These are phyloP conservation scores for Phlyctochytrium arcticum DNA, from an alignment of 192 early-diverging fungal species.

Conservation along the genomic window DNA sequence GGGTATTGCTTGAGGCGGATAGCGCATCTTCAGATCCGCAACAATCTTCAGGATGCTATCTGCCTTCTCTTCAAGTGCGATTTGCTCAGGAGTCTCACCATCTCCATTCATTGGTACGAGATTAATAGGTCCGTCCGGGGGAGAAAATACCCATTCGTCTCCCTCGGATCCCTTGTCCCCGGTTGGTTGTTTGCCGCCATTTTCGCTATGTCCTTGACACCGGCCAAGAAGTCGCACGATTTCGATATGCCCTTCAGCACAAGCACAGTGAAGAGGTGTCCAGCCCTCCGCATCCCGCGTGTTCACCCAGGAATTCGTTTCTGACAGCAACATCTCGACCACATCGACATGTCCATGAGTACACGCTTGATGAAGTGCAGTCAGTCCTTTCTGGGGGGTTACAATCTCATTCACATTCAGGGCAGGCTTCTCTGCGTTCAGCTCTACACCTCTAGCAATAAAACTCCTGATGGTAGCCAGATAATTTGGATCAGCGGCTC, in stretches of 20 bases:
- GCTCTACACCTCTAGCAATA: too few species aligned
- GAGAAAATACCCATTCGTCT: conserved; percentile 10
- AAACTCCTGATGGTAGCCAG: background rate
- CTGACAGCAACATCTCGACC: conserved; percentile 28
- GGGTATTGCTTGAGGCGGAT: background rate
- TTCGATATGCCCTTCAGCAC: conserved; percentile 57
- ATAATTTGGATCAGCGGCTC: conserved; percentile 9
- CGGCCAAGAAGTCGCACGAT: conserved; percentile 44
- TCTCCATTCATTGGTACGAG: conserved; percentile 38
- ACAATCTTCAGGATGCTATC: conserved; percentile 25
- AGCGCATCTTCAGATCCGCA: conserved; percentile 18
- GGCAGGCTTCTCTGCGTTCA: too few species aligned
- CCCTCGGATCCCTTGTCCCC: conserved; percentile 1
- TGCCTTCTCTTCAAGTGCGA: conserved; percentile 30
- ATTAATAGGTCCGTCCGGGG: conserved; percentile 45
- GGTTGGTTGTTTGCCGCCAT: background rate
- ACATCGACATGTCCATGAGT: conserved; percentile 48
- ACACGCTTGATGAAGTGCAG: conserved; percentile 51
- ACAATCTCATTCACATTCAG: conserved; percentile 24
- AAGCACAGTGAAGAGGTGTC: conserved; percentile 68
- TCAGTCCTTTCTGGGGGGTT: conserved; percentile 43
- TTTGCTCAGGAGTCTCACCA: conserved; percentile 38
- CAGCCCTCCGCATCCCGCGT: conserved; percentile 51
- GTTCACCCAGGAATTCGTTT: conserved; percentile 32
- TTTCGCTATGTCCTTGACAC: conserved; percentile 23